phyloP scores from a whole-genome alignment of 140 eudicot species.

The Ambrosia hybrid region DNA sequence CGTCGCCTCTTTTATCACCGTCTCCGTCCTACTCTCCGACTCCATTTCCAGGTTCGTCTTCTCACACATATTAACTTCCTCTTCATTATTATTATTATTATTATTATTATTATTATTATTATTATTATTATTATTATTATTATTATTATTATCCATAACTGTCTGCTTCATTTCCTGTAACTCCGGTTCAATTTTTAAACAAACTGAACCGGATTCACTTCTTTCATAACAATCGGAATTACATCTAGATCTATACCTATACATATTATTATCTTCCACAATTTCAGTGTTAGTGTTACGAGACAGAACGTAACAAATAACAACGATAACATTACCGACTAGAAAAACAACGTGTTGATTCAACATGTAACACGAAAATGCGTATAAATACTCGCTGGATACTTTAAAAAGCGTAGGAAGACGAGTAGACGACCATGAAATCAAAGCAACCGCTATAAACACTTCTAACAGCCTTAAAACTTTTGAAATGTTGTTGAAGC shows the following conservation, averaged over 20 bases:
- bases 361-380: constrained; percentile 28
- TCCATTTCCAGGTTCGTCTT: constrained; percentile 28
- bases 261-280: not conserved
- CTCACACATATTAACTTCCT: constrained; percentile 28
- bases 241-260: not conserved
- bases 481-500: constrained; percentile 46
- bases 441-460: constrained; percentile 36
- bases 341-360: constrained; percentile 74
- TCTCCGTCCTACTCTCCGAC: constrained; percentile 33
- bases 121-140: too few relatives aligned
- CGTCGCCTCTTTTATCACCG: constrained; percentile 48
- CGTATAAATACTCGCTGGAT: constrained; percentile 29
- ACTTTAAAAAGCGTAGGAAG: constrained; percentile 40
- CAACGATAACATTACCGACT: constrained; percentile 63
- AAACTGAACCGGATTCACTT: not conserved
- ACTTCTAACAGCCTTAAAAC: constrained; percentile 41
- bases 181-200: constrained; percentile 9
- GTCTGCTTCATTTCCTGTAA: not conserved
- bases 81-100: constrained; percentile 11
- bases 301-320: constrained; percentile 41
- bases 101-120: too few relatives aligned
- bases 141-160: not conserved
- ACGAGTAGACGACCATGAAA: constrained; percentile 67
- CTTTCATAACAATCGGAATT: not conserved
- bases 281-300: constrained; percentile 13